Percentiles rank a stretch among this genome's conserved stretches.
phyloP scores from a whole-genome alignment of 805 yeast species.

The Kodamaea fukazawae region DNA sequence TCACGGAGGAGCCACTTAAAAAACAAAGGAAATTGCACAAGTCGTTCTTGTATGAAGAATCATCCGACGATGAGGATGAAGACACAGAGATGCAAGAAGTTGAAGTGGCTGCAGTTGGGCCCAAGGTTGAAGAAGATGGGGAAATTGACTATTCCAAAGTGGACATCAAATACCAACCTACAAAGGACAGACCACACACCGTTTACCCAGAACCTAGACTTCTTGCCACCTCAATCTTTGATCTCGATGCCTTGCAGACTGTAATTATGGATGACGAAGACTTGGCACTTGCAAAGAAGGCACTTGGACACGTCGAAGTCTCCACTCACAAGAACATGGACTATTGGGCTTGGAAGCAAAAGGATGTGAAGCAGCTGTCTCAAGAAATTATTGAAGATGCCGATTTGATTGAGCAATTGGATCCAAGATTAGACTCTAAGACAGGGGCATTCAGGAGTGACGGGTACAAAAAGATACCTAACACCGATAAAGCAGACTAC shows the following conservation, averaged over 20 bases:
- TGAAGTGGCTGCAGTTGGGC: constrained; percentile 9
- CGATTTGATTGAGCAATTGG: constrained; percentile 27
- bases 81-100: constrained; percentile 19
- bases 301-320: constrained; percentile 25
- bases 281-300: constrained; percentile 46
- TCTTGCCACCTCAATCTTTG: constrained; percentile 24
- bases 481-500: constrained; percentile 68
- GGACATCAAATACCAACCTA: constrained; percentile 48
- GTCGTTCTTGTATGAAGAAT: constrained; percentile 36
- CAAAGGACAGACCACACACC: constrained; percentile 49
- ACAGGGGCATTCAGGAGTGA: constrained; percentile 69
- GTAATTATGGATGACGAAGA: constrained; percentile 77
- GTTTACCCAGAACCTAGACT: constrained; percentile 49
- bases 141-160: constrained; percentile 26
- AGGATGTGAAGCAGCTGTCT: constrained; percentile 26
- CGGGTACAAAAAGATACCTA: constrained; percentile 73
- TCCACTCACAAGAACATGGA: constrained; percentile 36
- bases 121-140: constrained; percentile 16
- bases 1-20: constrained; percentile 17
- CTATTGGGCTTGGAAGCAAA: constrained; percentile 69
- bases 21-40: constrained; percentile 26
- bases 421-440: constrained; percentile 34
- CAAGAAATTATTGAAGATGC: constrained; percentile 24
- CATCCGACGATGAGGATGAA: constrained; percentile 29
- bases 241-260: constrained; percentile 49